Conservation (phyloP, 805 yeast genomes). For the Torulaspora indica region DNA sequence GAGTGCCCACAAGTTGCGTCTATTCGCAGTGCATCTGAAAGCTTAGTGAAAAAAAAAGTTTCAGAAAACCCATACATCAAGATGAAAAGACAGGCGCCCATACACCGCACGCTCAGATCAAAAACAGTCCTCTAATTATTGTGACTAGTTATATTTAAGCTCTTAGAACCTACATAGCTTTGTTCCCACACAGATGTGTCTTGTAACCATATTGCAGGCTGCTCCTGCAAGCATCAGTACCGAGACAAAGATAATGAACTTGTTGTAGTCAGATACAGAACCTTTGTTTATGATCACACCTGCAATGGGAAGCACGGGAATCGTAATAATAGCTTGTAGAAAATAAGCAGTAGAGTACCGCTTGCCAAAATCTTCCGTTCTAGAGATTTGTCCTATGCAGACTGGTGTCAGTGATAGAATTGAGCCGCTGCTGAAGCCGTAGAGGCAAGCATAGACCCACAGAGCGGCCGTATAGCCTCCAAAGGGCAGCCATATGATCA, state of each 20-base stretch:
- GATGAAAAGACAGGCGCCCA: not conserved
- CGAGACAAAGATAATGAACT: constrained; percentile 44
- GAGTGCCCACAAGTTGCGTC: not conserved
- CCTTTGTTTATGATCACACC: constrained; percentile 44
- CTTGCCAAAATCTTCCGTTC: constrained; percentile 50
- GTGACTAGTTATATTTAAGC: too few species aligned
- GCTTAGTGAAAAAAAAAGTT: not conserved
- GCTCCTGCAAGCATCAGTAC: constrained; percentile 39
- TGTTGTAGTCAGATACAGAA: constrained; percentile 35
- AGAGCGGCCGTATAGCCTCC: constrained; percentile 37
- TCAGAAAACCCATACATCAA: not conserved
- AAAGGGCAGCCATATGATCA: constrained; percentile 43
- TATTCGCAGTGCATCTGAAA: not conserved
- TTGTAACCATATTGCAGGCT: constrained; percentile 38
- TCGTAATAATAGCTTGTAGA: constrained; percentile 48
- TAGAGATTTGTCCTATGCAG: constrained; percentile 55
- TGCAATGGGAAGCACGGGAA: constrained; percentile 48
- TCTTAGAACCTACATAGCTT: constrained; percentile 36
- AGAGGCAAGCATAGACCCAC: constrained; percentile 45
- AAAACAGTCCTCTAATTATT: not conserved
- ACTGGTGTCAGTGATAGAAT: constrained; percentile 55
- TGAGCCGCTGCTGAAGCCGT: constrained; percentile 55
- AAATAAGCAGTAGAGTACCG: constrained; percentile 56
- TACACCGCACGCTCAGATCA: not conserved
- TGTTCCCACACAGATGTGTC: constrained; percentile 44